Base-by-base conservation (phyloP, 148 eudicot species). In the Silene latifolia region DNA sequence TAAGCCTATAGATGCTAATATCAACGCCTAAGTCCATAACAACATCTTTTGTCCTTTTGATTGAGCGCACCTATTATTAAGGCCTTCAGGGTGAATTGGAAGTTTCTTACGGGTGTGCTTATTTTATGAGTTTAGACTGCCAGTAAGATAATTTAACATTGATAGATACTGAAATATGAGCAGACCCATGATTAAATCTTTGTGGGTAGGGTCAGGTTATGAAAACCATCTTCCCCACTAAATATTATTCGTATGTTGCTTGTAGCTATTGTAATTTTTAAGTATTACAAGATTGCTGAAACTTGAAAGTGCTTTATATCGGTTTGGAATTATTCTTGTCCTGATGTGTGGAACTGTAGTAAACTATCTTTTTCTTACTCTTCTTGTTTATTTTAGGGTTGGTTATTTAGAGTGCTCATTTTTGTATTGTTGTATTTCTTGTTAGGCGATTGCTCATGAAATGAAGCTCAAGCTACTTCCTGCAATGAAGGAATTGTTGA, bases 391-490 rank as follows among this genome's bases (percentile, higher is more conserved):
- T 39, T 39, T 39, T 39, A 39, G 44, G 44, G 9, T 6, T 39
- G 8, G 8, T 39, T 39, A 39, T 39, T 29, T 15, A 23, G 18
- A 18, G 4, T 71, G 12, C 64, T 23, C 67, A 65, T 8, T 29
- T 71, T 3, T 4, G 14, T 63, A 9, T 63, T 42, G 19, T 72
- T 46, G n/a, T 76, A 13, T 23, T 70, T 54, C 74, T 68, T 67
- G 65, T 64, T 81, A 90, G 98, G 89, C 72, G 19, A 72, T 91
- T 72, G 86, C 83, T 54, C 70, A 75, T 72, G 98, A 93, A 46
- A 69, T 91, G 81, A 91, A 86, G 89, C 83, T 78, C 74, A 80
- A 66, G 61, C 80, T 93, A 79, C 87, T 89, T 77, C 85, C 86
- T 65, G 84, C 83, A 60, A 82, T 93, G 84, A 88, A 82, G 74